Conservation (phyloP, 2,329 filamentous ascomycete genomes). For the Colletotrichum sansevieriae region DNA sequence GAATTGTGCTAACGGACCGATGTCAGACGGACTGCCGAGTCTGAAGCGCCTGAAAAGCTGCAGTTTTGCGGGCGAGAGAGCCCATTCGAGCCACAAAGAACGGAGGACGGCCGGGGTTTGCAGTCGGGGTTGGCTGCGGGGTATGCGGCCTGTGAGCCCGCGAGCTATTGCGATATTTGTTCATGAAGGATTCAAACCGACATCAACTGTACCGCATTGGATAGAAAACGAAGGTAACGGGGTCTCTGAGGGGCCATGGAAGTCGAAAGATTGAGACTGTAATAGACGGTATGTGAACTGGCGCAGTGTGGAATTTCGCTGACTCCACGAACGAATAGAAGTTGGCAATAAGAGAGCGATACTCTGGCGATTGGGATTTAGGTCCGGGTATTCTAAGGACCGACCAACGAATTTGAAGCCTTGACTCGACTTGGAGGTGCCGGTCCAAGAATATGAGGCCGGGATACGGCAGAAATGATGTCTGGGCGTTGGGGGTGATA, state of each 20-base stretch:
- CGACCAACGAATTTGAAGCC: neutral
- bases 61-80: constrained; percentile 31
- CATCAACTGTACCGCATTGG: constrained; percentile 14
- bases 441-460: constrained; percentile 25
- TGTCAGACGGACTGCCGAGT: constrained; percentile 38
- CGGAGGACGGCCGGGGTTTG: constrained; percentile 28
- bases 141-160: constrained; percentile 5
- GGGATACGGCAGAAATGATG: constrained; percentile 31
- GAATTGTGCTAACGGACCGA: constrained; percentile 33
- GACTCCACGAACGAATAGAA: constrained; percentile 10
- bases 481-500: constrained; percentile 27
- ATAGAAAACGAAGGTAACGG: constrained; percentile 15
- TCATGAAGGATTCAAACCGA: constrained; percentile 2
- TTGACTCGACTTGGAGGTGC: constrained; percentile 13
- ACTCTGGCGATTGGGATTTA: too few species aligned
- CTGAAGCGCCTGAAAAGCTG: constrained; percentile 37
- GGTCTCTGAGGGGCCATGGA: constrained; percentile 7
- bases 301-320: constrained; percentile 18
- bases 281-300: constrained; percentile 11
- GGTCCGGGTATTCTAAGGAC: too few species aligned
- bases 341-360: neutral
- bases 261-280: constrained; percentile 17
- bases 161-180: neutral
- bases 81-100: constrained; percentile 5
- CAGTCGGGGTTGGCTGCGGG: constrained; percentile 34